Conservation (phyloP, 2,329 filamentous ascomycete genomes). For the Rhytidhysteron rufulum region DNA sequence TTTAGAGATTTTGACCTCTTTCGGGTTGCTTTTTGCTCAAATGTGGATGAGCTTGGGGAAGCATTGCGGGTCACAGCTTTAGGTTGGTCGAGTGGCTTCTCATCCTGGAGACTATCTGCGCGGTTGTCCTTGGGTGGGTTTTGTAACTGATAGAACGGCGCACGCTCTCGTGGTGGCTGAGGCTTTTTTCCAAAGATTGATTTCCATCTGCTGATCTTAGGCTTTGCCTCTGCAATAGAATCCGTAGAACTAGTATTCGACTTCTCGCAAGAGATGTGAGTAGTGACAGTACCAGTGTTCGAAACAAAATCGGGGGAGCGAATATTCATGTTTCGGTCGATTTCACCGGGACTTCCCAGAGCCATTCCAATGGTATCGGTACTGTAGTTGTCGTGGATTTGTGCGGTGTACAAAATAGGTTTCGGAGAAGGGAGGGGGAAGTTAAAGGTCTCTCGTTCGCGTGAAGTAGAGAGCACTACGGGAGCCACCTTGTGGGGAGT, state of each 20-base stretch:
- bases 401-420: slow-evolving; percentile 26
- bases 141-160: slow-evolving; percentile 33
- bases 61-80: slow-evolving; percentile 10
- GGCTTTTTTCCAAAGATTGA: slow-evolving; percentile 35
- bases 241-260: slow-evolving; percentile 4
- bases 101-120: slow-evolving; percentile 31
- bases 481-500: slow-evolving; percentile 32
- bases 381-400: slow-evolving; percentile 23
- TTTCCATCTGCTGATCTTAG: slow-evolving; percentile 37
- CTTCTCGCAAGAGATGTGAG: slow-evolving; percentile 12
- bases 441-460: slow-evolving; percentile 19
- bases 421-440: slow-evolving; percentile 25
- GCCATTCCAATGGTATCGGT: slow-evolving; percentile 40
- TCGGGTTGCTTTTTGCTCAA: slow-evolving; percentile 26
- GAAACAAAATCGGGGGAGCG: no score
- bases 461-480: slow-evolving; percentile 8
- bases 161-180: slow-evolving; percentile 20
- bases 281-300: slow-evolving; percentile 15
- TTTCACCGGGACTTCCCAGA: slow-evolving; percentile 36
- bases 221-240: slow-evolving; percentile 18
- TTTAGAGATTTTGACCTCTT: slow-evolving; percentile 9
- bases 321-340: no score
- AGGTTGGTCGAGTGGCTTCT: slow-evolving; percentile 17
- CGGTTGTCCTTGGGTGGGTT: slow-evolving; percentile 18
- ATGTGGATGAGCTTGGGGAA: slow-evolving; percentile 25